phyloP scores from a whole-genome alignment of 2,329 filamentous ascomycete genomes.

The Chrysoporthe austroafricana region DNA sequence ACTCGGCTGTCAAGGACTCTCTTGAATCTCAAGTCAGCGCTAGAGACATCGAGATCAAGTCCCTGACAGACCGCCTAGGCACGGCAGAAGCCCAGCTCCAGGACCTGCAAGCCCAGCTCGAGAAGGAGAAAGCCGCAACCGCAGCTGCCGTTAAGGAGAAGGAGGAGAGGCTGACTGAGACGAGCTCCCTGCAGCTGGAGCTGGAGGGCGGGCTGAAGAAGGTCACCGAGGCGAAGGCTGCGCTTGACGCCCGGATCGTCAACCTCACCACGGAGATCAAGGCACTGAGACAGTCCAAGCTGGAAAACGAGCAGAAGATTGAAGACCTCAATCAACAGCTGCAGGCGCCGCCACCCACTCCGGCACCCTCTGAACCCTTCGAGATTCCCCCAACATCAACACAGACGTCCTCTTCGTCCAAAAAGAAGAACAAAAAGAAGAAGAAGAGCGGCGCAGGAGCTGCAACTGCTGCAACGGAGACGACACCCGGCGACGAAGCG shows the following conservation, averaged over 20 bases:
- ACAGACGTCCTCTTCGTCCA: conserved; percentile 39
- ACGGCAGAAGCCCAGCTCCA: conserved; percentile 49
- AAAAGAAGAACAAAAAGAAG: conserved; percentile 87
- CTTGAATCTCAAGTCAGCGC: conserved; percentile 56
- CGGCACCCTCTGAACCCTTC: conserved; percentile 26
- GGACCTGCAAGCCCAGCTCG: conserved; percentile 45
- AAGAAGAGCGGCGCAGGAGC: conserved; percentile 71
- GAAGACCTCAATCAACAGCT: conserved; percentile 46
- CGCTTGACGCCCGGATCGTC: conserved; percentile 49
- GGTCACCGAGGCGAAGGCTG: conserved; percentile 42
- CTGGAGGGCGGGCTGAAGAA: conserved; percentile 46
- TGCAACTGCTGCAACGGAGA: conserved; percentile 46
- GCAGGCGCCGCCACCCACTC: conserved; percentile 34
- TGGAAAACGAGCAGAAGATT: conserved; percentile 46
- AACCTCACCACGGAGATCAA: conserved; percentile 52
- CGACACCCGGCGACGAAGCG: conserved; percentile 41
- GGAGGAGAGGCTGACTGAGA: conserved; percentile 41
- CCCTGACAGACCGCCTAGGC: conserved; percentile 53
- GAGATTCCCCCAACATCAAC: conserved; percentile 27
- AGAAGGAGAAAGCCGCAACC: conserved; percentile 34
- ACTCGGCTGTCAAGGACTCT: conserved; percentile 45
- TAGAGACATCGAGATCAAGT: conserved; percentile 51
- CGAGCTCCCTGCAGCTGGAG: conserved; percentile 41
- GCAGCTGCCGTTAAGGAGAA: conserved; percentile 37
- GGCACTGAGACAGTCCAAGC: conserved; percentile 42